A percentile compares a stretch with the other conserved stretches of the same genome.
Conservation (phyloP, 176 grass and related monocot species). For the Chloris gayana region DNA sequence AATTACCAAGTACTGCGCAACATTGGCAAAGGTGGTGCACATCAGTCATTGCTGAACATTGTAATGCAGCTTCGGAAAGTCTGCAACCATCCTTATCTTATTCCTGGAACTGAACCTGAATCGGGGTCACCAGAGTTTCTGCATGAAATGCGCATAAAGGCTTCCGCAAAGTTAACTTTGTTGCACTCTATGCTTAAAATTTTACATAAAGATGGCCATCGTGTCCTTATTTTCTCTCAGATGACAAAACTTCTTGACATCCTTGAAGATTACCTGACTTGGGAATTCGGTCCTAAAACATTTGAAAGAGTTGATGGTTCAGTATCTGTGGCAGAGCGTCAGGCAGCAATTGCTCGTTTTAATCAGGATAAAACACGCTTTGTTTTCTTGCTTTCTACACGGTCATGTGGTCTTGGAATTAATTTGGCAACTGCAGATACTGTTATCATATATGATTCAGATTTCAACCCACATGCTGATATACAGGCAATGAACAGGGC, state of each 20-base stretch:
- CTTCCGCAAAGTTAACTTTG: slow-evolving; percentile 86
- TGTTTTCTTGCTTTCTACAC: slow-evolving; percentile 97
- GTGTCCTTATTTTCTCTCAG: slow-evolving; percentile 98
- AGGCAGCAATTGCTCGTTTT: slow-evolving; percentile 90
- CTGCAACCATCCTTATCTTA: slow-evolving; percentile 99
- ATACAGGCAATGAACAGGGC: slow-evolving; percentile 99
- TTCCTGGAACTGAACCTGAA: slow-evolving; percentile 95
- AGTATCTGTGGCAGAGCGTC: slow-evolving; percentile 86
- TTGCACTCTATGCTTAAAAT: slow-evolving; percentile 96
- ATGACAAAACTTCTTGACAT: slow-evolving; percentile 99
- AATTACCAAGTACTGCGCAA: slow-evolving; percentile 94
- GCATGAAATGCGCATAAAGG: slow-evolving; percentile 99
- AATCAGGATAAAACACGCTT: slow-evolving; percentile 97
- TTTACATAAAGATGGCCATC: slow-evolving; percentile 85
- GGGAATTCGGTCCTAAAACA: slow-evolving; percentile 85
- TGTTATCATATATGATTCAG: slow-evolving; percentile 98
- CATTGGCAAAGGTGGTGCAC: slow-evolving; percentile 79
- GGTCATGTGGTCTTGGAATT: slow-evolving; percentile 97
- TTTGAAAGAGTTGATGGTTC: slow-evolving; percentile 97
- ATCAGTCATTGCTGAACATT: slow-evolving; percentile 94
- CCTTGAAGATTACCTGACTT: slow-evolving; percentile 90
- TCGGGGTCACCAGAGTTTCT: slow-evolving; percentile 86
- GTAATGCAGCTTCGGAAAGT: slow-evolving; percentile 99
- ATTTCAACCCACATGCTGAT: slow-evolving; percentile 99
- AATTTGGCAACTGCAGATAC: slow-evolving; percentile 99